Evolutionary conservation across 306 rosid species (phyloP).

Genomic region (Arachis hypogaea): DNA sequence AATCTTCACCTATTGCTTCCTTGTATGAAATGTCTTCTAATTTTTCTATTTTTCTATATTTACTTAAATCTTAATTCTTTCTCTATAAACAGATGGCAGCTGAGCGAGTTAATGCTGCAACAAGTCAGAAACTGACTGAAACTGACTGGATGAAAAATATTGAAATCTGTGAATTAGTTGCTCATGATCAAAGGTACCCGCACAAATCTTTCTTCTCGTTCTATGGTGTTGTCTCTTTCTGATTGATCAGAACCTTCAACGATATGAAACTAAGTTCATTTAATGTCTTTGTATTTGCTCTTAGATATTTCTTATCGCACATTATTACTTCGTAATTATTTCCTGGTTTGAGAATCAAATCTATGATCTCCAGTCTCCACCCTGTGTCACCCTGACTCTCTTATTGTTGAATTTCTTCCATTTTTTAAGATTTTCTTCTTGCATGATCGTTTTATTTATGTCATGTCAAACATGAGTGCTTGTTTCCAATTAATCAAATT

Average conservation of each 20-base stretch:
- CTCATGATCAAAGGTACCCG: constrained; percentile 69
- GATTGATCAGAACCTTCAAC: constrained; percentile 9
- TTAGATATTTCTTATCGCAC: neutral
- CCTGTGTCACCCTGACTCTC: constrained; percentile 1
- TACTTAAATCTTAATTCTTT: constrained; percentile 14
- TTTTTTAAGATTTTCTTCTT: constrained; percentile 2
- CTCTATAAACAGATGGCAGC: constrained; percentile 63
- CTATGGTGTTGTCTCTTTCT: constrained; percentile 25
- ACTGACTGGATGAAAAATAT: constrained; percentile 83
- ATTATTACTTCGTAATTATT: neutral
- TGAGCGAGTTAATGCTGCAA: constrained; percentile 76
- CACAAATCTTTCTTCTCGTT: constrained; percentile 1
- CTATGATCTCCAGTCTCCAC: constrained; percentile 4
- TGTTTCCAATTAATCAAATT: neutral
- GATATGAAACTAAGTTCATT: neutral
- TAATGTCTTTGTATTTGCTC: neutral
- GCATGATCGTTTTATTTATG: neutral
- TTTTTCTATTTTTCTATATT: constrained; percentile 2
- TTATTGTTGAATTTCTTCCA: constrained; percentile 12
- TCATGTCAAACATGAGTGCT: constrained; percentile 5
- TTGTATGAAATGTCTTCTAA: constrained; percentile 9
- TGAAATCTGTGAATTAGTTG: constrained; percentile 82
- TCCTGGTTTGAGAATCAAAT: constrained; percentile 20
- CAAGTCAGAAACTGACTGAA: constrained; percentile 79
- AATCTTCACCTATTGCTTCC: constrained; percentile 20